These are phyloP conservation scores for Mycena alexandri DNA, from an alignment of 768 basidiomycete species.

Conservation along the genomic window DNA sequence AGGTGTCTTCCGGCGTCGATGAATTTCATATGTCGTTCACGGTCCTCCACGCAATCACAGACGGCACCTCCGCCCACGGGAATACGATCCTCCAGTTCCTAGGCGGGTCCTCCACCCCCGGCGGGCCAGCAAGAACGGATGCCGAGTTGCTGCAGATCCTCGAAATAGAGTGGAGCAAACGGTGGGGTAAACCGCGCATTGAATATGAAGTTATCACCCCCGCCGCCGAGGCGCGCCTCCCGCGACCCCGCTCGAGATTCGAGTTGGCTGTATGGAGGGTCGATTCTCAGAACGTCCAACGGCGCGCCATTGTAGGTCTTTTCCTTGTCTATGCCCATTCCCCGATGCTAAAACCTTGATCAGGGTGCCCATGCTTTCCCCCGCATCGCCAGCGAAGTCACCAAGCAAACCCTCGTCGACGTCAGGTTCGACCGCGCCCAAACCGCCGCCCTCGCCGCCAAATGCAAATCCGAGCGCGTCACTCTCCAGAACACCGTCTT, in stretches of 20 bases:
- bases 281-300: conserved; percentile 26
- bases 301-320: conserved; percentile 23
- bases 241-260: conserved; percentile 8
- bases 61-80: conserved; percentile 24
- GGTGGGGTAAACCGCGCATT: conserved; percentile 7
- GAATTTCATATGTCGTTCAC: conserved; percentile 27
- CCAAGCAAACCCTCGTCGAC: conserved; percentile 20
- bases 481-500: conserved; percentile 38
- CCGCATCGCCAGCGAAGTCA: conserved; percentile 18
- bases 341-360: not conserved
- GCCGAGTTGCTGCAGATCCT: conserved; percentile 24
- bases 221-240: conserved; percentile 20
- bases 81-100: conserved; percentile 17
- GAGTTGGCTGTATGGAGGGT: conserved; percentile 25
- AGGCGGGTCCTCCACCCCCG: conserved; percentile 20
- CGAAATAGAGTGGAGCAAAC: conserved; percentile 22
- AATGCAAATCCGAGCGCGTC: conserved; percentile 31
- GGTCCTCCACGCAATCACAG: conserved; percentile 28
- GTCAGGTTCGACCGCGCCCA: conserved; percentile 24
- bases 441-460: conserved; percentile 25
- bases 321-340: not conserved
- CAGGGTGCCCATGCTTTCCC: conserved; percentile 31
- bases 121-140: conserved; percentile 22
- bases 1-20: conserved; percentile 13
- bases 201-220: conserved; percentile 28